phyloP scores from a whole-genome alignment of 192 early-diverging fungal genomes.

The Backusella morwellensis region DNA sequence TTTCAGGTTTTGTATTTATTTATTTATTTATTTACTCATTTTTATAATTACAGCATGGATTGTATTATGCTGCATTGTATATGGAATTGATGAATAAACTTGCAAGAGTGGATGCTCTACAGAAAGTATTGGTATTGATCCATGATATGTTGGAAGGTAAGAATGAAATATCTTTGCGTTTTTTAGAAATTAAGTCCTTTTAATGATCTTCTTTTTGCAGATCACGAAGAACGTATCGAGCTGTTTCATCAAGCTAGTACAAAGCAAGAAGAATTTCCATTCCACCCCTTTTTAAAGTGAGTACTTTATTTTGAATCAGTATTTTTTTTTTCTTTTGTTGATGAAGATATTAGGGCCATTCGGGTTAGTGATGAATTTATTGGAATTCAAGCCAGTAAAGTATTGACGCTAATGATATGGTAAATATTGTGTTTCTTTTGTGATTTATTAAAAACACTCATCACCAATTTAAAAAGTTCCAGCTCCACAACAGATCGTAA shows the following conservation, averaged over 20 bases:
- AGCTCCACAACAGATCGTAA: slow-evolving; percentile 31
- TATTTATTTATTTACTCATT: neutral
- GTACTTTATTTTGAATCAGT: neutral
- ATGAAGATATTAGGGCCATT: slow-evolving; percentile 51
- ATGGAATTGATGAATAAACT: slow-evolving; percentile 71
- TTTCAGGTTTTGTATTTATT: neutral
- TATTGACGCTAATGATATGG: slow-evolving; percentile 67
- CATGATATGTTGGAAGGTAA: slow-evolving; percentile 76
- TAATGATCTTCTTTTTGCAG: slow-evolving; percentile 18
- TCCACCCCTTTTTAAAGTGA: slow-evolving; percentile 50
- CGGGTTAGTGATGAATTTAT: slow-evolving; percentile 86
- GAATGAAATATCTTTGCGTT: neutral
- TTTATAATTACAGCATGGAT: slow-evolving; percentile 13
- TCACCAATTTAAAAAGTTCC: neutral
- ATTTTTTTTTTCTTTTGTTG: neutral
- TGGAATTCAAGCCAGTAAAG: slow-evolving; percentile 83
- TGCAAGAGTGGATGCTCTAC: slow-evolving; percentile 82
- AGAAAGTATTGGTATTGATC: slow-evolving; percentile 82
- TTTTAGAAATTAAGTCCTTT: neutral
- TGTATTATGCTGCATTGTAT: slow-evolving; percentile 65
- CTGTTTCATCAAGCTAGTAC: slow-evolving; percentile 39
- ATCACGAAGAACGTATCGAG: slow-evolving; percentile 47
- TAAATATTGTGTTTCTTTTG: slow-evolving; percentile 21
- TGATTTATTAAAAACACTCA: neutral
- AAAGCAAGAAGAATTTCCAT: slow-evolving; percentile 40